Evolutionary conservation across 2,329 filamentous ascomycete genomes (phyloP).

Genomic region (Calonectria montana): DNA sequence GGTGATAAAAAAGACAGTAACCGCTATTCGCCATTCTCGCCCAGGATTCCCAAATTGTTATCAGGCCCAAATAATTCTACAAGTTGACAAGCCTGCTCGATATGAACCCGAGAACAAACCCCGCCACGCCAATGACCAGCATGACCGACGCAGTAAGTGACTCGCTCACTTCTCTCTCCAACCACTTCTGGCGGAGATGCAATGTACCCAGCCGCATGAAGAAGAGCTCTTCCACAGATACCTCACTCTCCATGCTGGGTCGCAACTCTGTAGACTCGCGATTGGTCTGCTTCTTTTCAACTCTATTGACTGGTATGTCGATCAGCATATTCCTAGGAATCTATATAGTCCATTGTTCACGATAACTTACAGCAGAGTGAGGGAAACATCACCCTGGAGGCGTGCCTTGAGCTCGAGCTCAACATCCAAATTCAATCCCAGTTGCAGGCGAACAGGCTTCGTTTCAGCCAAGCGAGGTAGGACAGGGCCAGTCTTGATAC

Average conservation of each 20-base stretch:
- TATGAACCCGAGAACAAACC: constrained; percentile 27
- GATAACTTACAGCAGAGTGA: constrained; percentile 32
- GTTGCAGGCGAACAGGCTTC: constrained; percentile 33
- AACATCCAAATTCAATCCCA: constrained; percentile 34
- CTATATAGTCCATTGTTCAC: not conserved
- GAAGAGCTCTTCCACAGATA: constrained; percentile 32
- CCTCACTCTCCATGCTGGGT: constrained; percentile 28
- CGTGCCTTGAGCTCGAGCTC: constrained; percentile 34
- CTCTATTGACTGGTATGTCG: constrained; percentile 29
- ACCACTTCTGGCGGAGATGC: constrained; percentile 29
- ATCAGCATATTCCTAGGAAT: not conserved
- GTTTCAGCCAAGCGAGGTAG: constrained; percentile 33
- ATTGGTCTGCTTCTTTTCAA: constrained; percentile 30
- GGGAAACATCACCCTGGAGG: constrained; percentile 33
- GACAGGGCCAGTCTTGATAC: constrained; percentile 32
- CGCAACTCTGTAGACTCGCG: constrained; percentile 29
- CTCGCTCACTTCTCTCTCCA: constrained; percentile 31
- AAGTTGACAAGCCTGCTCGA: constrained; percentile 30
- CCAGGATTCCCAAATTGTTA: not conserved
- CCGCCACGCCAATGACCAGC: constrained; percentile 33
- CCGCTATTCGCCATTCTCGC: not conserved
- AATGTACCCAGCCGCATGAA: constrained; percentile 32
- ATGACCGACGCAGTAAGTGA: constrained; percentile 32
- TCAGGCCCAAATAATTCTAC: constrained; percentile 2
- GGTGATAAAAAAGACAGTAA: constrained; percentile 4